phyloP scores from a whole-genome alignment of 148 eudicot genomes.

The Chenopodium suecicum region DNA sequence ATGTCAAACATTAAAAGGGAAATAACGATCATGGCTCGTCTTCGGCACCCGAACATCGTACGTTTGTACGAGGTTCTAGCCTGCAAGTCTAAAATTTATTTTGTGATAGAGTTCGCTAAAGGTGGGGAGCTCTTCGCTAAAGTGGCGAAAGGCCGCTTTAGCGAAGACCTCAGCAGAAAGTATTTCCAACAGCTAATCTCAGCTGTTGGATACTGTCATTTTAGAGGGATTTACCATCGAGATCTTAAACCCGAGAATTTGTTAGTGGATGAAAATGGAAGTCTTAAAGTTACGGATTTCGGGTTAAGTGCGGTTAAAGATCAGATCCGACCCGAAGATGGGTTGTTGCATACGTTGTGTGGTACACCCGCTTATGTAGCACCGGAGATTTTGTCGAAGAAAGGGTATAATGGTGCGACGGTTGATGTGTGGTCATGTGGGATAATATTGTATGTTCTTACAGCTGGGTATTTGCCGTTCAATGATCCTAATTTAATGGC shows the following conservation, averaged over 20 bases:
- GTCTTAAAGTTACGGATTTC: conserved; percentile 69
- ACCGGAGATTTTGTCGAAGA: conserved; percentile 67
- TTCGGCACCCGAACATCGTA: conserved; percentile 60
- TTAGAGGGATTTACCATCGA: conserved; percentile 69
- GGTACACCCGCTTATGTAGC: conserved; percentile 97
- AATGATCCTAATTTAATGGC: conserved; percentile 72
- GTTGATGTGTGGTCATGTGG: conserved; percentile 85
- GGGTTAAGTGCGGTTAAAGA: conserved; percentile 62
- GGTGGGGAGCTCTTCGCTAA: conserved; percentile 77
- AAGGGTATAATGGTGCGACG: conserved; percentile 71
- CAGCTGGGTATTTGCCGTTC: conserved; percentile 71
- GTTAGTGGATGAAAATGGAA: conserved; percentile 57
- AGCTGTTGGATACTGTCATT: conserved; percentile 67
- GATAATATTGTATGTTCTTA: conserved; percentile 58
- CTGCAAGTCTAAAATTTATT: conserved; percentile 57
- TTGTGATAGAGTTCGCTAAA: conserved; percentile 63
- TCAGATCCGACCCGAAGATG: conserved; percentile 44
- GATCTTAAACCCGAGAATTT: conserved; percentile 79
- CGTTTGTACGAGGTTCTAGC: conserved; percentile 65
- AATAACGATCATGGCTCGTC: conserved; percentile 56
- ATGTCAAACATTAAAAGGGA: conserved; percentile 57
- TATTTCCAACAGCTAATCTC: conserved; percentile 69
- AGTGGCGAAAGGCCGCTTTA: conserved; percentile 62
- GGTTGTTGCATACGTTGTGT: conserved; percentile 68
- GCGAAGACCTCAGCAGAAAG: conserved; percentile 56